Conservation (phyloP, 441 rosid genomes). For the Gossypium schwendimanii region DNA sequence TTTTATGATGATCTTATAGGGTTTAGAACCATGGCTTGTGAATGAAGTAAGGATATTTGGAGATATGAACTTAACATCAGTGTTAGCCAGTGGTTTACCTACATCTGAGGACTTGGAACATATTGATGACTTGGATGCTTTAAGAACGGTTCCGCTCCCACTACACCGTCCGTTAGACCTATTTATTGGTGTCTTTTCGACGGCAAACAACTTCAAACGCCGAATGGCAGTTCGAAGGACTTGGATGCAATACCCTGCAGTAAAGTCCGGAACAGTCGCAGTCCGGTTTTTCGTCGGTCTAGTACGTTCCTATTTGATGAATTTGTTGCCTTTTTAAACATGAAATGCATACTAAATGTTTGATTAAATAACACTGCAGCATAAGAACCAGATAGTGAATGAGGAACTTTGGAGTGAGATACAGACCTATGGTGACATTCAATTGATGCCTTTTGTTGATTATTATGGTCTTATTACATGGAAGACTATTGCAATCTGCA, state of each 20-base stretch:
- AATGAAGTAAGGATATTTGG: slow-evolving; percentile 55
- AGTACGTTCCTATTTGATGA: slow-evolving; percentile 39
- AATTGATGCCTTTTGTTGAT: slow-evolving; percentile 92
- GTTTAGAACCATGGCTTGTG: slow-evolving; percentile 70
- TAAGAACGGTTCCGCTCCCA: slow-evolving; percentile 54
- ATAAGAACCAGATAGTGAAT: slow-evolving; percentile 80
- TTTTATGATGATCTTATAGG: slow-evolving; percentile 24
- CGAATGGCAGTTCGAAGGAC: slow-evolving; percentile 94
- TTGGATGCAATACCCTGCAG: slow-evolving; percentile 89
- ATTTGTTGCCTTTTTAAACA: not conserved
- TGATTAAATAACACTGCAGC: slow-evolving; percentile 47
- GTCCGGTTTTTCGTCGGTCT: slow-evolving; percentile 95
- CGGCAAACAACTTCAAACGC: slow-evolving; percentile 86
- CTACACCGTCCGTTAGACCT: slow-evolving; percentile 49
- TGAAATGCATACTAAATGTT: not conserved
- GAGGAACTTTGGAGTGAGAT: slow-evolving; percentile 92
- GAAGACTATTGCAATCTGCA: slow-evolving; percentile 95
- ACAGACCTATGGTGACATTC: slow-evolving; percentile 70
- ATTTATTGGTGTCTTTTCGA: slow-evolving; percentile 86
- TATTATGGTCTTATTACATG: slow-evolving; percentile 90
- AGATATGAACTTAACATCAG: slow-evolving; percentile 43
- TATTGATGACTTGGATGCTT: slow-evolving; percentile 52
- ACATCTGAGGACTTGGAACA: slow-evolving; percentile 59
- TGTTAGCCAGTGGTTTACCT: slow-evolving; percentile 64
- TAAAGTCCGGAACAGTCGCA: slow-evolving; percentile 59